Evolutionary conservation across 441 rosid genomes (phyloP), one percentile per base, ranked within the genome.

Genomic region (Geranium incanum): DNA sequence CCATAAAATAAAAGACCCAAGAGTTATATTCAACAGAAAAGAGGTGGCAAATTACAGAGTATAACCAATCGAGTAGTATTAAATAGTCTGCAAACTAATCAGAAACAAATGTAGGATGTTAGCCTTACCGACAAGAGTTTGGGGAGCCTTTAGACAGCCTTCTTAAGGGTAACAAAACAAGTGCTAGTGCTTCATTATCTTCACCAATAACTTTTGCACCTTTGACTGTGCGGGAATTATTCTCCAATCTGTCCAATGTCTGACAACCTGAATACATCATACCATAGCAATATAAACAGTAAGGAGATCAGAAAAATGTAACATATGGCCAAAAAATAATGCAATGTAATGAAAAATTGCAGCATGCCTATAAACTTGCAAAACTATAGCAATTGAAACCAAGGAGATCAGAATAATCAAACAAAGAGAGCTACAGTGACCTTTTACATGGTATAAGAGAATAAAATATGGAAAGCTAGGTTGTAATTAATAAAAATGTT

Each of bases 201-300:
- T 90, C 92, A 80, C 88, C 82, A 73, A 92, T 87, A 66, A 75
- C 60, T 73, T 87, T 81, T 75, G 99, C 99, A 69, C 99, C 99
- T 83, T 92, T 87, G 75, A 88, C 93, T 28, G 96, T 92, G 72
- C 87, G 87, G 23, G 96, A 92, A 78, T 83, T 86, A 83, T 77
- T 92, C 77, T 89, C 99, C 79, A 95, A 66, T 82, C 83, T 84
- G 82, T 89, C 96, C 76, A 92, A 71, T 71, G 79, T 68, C 78
- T 80, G 85, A 67, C 78, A 82, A 81, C 96, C 98, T 95, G 76
- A 72, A 81, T 36, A 71, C 55, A 69, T 66, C 45, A 66, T 15
- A 66, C 68, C 45, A 36, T 6, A 66, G 41, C 68, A 36, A 66
- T 36, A 12, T 66, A 36, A 66, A 66, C 6, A 21, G 23, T 21